Conservation (phyloP, 441 rosid species). For the Adansonia rubrostipa region DNA sequence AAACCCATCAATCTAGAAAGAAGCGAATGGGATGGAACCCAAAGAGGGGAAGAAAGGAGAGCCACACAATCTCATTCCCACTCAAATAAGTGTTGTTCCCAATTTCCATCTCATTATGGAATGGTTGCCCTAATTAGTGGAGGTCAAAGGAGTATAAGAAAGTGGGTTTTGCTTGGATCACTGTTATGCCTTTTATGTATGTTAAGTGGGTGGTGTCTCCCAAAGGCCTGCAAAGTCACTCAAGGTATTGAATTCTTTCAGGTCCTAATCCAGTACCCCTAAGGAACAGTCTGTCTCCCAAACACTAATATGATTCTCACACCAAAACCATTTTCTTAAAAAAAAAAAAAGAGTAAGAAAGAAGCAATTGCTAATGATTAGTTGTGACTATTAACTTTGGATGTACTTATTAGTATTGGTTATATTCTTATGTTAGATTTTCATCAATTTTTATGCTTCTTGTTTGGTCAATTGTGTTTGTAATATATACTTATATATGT, state of each 20-base stretch:
- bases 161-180: slow-evolving; percentile 43
- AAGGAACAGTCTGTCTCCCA: background rate
- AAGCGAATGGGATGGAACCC: slow-evolving; percentile 26
- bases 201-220: slow-evolving; percentile 43
- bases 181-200: background rate
- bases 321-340: background rate
- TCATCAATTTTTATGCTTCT: too few species aligned
- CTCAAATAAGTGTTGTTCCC: slow-evolving; percentile 26
- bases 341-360: too few species aligned
- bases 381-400: too few species aligned
- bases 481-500: too few species aligned
- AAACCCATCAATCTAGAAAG: too few species aligned
- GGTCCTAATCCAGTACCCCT: background rate
- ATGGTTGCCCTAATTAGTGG: slow-evolving; percentile 43
- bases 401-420: too few species aligned
- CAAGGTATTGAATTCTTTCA: background rate
- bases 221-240: slow-evolving; percentile 41
- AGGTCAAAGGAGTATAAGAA: slow-evolving; percentile 38
- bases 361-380: too few species aligned
- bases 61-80: slow-evolving; percentile 33
- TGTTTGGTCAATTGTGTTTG: too few species aligned
- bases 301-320: background rate
- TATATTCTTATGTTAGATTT: too few species aligned
- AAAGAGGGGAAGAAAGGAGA: slow-evolving; percentile 15
- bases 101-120: slow-evolving; percentile 30